Base-by-base conservation (phyloP, 2,329 filamentous ascomycete genomes). In the Penicillium palitans region DNA sequence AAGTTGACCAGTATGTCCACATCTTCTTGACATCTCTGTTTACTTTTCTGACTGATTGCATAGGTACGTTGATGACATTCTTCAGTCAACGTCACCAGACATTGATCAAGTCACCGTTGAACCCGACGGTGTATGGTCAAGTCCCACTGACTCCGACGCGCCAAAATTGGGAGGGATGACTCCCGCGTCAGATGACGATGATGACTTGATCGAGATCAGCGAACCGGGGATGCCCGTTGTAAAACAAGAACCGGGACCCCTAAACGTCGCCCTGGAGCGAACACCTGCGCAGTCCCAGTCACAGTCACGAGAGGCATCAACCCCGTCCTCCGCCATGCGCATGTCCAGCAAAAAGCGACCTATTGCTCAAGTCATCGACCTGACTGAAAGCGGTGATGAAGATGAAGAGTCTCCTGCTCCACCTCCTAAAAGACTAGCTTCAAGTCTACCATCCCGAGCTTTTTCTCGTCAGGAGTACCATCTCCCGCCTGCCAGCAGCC, bases 101-200 rank as follows among this genome's bases (percentile, higher is more conserved):
- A 80, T 88, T 0, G 92, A 97, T 57, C 90, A 96, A 66, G 92
- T 98, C 27, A 93, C 88, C 1, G 91, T 99, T 42, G 91, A 98
- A 68, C 91, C 93, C 1, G 84, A 92, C 64, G 95, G 93, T 3
- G 81, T 83, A 65, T 99, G 95, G 95, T 80, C 82, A 25, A 74
- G 76, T 47, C 77, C 77, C 42, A 78, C 74, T 35, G 75, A 79
- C 33, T 72, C 74, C 21, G 76, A 77, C n/a, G 66, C 76, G 27
- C 68, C 76, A 35, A 69, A 72, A 17, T 71, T 71, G 24, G 74
- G 70, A 6, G 76, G 76, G 55, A 72, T 70, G 55, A 72, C 72
- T 51, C 75, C 73, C 41, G 57, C 69, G 31, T 70, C 71, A 44
- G 77, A 80, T 55, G 78, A 80, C 45, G 78, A 81, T 54, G 80